Evolutionary conservation across 305 asterid genomes (phyloP).

Genomic region (Solanum aculeatissimum): DNA sequence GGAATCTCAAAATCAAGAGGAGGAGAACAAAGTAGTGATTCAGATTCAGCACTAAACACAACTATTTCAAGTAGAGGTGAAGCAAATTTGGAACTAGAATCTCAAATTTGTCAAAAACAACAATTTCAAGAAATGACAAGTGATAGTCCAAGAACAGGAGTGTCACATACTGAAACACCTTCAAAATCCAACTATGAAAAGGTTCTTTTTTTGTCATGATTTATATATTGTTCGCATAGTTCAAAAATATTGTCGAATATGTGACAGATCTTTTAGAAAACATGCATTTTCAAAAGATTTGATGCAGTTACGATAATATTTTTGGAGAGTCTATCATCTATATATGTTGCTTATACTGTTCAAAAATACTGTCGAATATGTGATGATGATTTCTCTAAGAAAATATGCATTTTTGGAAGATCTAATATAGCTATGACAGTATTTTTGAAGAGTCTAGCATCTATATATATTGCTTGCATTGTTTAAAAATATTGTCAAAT

Average conservation of each 20-base stretch:
- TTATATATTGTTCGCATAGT: neutral
- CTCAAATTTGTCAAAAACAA: slow-evolving; percentile 39
- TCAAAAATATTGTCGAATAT: neutral
- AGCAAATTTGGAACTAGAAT: slow-evolving; percentile 31
- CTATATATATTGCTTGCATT: neutral
- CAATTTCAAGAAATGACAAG: slow-evolving; percentile 30
- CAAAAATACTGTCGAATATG: neutral
- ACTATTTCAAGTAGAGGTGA: slow-evolving; percentile 36
- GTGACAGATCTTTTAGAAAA: neutral
- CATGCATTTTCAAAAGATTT: neutral
- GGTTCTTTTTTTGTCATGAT: slow-evolving; percentile 18
- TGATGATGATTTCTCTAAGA: too few species aligned
- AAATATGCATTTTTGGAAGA: neutral
- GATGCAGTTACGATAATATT: neutral
- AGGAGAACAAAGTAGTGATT: slow-evolving; percentile 70
- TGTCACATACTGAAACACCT: slow-evolving; percentile 20
- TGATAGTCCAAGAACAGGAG: slow-evolving; percentile 19
- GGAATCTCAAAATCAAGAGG: slow-evolving; percentile 78
- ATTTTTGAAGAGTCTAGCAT: neutral
- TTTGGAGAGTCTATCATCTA: neutral
- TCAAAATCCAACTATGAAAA: slow-evolving; percentile 45
- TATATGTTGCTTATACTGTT: neutral
- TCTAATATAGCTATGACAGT: neutral
- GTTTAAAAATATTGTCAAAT: neutral
- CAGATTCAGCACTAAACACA: slow-evolving; percentile 58